Conservation (phyloP, 2,329 filamentous ascomycete species). For the Arthrinium phaeospermum region DNA sequence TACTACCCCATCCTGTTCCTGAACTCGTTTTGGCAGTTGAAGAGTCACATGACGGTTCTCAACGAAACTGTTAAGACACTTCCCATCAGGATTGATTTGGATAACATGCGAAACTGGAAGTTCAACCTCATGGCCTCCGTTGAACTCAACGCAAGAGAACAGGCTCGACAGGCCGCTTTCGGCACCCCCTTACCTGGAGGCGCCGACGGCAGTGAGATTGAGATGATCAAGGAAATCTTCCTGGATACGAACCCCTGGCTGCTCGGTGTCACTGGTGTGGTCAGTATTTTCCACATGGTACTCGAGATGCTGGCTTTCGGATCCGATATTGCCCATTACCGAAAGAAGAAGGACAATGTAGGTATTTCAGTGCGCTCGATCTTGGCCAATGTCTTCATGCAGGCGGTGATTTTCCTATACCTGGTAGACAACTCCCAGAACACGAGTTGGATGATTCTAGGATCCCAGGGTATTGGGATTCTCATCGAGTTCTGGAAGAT, state of each 20-base stretch:
- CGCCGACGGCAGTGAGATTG: slow-evolving; percentile 91
- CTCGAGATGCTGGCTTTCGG: slow-evolving; percentile 97
- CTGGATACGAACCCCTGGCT: slow-evolving; percentile 94
- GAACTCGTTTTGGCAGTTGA: slow-evolving; percentile 98
- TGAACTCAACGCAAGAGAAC: slow-evolving; percentile 86
- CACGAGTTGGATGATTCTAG: slow-evolving; percentile 98
- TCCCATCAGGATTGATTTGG: slow-evolving; percentile 82
- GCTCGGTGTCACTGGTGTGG: slow-evolving; percentile 81
- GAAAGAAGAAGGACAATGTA: slow-evolving; percentile 99
- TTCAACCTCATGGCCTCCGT: slow-evolving; percentile 84
- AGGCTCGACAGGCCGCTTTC: slow-evolving; percentile 76
- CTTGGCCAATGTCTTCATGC: slow-evolving; percentile 97
- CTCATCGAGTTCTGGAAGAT: slow-evolving; percentile 85
- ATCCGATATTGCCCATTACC: slow-evolving; percentile 96
- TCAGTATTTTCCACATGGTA: slow-evolving; percentile 88
- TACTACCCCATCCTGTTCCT: slow-evolving; percentile 89
- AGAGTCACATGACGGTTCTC: slow-evolving; percentile 85
- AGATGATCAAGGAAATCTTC: slow-evolving; percentile 95
- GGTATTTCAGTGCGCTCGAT: slow-evolving; percentile 97
- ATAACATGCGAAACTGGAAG: slow-evolving; percentile 86
- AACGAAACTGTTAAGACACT: slow-evolving; percentile 87
- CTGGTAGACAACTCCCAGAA: slow-evolving; percentile 96
- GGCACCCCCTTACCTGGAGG: slow-evolving; percentile 75
- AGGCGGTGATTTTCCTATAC: slow-evolving; percentile 93
- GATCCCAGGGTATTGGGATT: slow-evolving; percentile 85